Evolutionary conservation across 1,139 yeast genomes (phyloP).

Genomic region (Groenewaldozyma auringiensis): DNA sequence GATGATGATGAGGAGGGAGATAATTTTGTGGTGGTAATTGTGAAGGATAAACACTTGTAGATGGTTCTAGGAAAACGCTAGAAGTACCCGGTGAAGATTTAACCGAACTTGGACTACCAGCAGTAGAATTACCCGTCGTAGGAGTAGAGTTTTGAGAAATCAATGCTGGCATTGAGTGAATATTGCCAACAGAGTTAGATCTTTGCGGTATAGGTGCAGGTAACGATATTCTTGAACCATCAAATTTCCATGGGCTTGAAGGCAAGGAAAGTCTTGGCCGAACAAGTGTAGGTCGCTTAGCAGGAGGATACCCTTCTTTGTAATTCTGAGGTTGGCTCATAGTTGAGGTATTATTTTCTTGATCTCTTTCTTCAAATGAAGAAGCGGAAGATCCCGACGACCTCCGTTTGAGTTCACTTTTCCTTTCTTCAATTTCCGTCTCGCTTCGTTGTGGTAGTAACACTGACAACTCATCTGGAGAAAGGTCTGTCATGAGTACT

Average conservation of each 20-base stretch:
- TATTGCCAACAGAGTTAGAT: too few relatives aligned
- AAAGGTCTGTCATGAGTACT: conserved; percentile 51
- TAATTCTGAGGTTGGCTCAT: background rate
- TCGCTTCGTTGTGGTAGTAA: conserved; percentile 67
- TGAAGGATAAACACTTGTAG: too few relatives aligned
- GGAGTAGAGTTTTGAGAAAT: too few relatives aligned
- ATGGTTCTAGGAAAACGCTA: too few relatives aligned
- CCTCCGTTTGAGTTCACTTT: conserved; percentile 37
- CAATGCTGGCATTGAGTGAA: too few relatives aligned
- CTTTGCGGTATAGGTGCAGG: background rate
- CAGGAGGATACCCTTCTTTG: background rate
- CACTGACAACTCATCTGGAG: conserved; percentile 67
- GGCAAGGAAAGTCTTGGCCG: conserved; percentile 5
- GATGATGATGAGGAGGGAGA: too few relatives aligned
- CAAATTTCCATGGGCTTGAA: background rate
- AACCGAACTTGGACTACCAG: too few relatives aligned
- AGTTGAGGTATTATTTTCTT: too few relatives aligned
- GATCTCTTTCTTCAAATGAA: background rate
- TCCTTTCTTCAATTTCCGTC: conserved; percentile 61
- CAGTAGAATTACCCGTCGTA: too few relatives aligned
- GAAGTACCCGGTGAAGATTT: too few relatives aligned
- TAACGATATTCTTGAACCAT: background rate
- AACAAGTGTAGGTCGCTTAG: conserved; percentile 7
- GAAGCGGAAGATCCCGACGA: conserved; percentile 5
- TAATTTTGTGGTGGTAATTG: too few relatives aligned